Base-by-base conservation (phyloP, 2,329 filamentous ascomycete species). In the Botryotinia convoluta region DNA sequence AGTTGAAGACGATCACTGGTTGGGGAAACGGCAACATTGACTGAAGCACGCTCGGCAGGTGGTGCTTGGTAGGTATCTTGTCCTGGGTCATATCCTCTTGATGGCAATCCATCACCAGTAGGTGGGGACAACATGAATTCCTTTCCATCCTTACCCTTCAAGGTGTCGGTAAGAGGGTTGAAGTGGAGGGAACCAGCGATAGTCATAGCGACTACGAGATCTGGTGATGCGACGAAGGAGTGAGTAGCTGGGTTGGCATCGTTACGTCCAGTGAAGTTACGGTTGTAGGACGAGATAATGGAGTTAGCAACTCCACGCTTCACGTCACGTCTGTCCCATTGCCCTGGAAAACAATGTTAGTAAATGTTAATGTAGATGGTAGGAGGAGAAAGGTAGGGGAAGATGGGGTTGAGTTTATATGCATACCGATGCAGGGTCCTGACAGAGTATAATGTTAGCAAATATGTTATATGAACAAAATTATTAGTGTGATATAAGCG, bases 211-310 rank as follows among this genome's bases (percentile, higher is more conserved):
- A 97, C 93, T 61, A 97, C 94, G 75, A 97, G 86, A 82, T 97
- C 94, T 73, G 94, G 94, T 10, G 94, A 97, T 77, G 94, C 92
- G 78, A 97, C 94, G 84, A 97, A 97, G 74, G 93, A 93, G 87
- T 97, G 94, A 69, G 94, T 97, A 72, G 94, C 94, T 59, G 94
- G 94, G 88, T 97, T 98, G 78, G 93, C 94, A 79, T 97, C 95
- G 84, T 98, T 98, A 83, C 96, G 94, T 78, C 95, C 95, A 75
- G 95, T 98, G 87, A 99, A 98, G 91, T 99, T 98, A 85, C 96
- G 94, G 92, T 99, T 99, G 91, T 98, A 99, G 42, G 96, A 98
- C 64, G 95, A 98, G 83, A 99, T 87, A 83, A 99, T 99, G 10
- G 94, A 97, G 91, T 99, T 99, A 81, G 94, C 87, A 80, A 93